phyloP scores from a whole-genome alignment of 2,329 filamentous ascomycete species.

The Nothophoma quercina region DNA sequence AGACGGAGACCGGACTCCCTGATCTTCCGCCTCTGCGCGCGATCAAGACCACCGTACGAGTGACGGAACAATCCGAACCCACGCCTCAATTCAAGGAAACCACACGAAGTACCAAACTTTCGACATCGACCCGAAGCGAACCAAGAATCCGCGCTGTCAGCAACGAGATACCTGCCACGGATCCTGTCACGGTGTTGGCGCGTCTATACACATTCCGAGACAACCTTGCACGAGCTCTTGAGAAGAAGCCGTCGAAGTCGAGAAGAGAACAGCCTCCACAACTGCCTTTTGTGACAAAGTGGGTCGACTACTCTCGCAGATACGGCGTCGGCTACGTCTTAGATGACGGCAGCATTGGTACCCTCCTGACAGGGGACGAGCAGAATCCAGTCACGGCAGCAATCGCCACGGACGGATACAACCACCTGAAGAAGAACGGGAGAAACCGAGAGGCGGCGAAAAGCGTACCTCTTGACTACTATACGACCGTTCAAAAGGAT shows the following conservation, averaged over 20 bases:
- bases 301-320: conserved; percentile 90
- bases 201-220: conserved; percentile 55
- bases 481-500: conserved; percentile 71
- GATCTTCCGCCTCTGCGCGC: conserved; percentile 38
- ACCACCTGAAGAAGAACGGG: conserved; percentile 74
- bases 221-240: conserved; percentile 55
- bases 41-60: conserved; percentile 27
- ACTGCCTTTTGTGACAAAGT: conserved; percentile 71
- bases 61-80: conserved; percentile 29
- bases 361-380: conserved; percentile 60
- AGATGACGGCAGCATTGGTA: conserved; percentile 81
- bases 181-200: conserved; percentile 55
- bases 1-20: conserved; percentile 30
- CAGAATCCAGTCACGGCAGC: conserved; percentile 71
- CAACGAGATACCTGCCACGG: conserved; percentile 47
- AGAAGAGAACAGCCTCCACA: conserved; percentile 59
- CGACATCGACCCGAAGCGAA: conserved; percentile 27
- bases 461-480: conserved; percentile 68
- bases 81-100: conserved; percentile 12
- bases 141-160: conserved; percentile 35
- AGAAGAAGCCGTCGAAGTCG: conserved; percentile 46
- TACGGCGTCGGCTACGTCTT: conserved; percentile 85
- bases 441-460: conserved; percentile 58
- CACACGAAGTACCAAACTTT: conserved; percentile 21
- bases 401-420: conserved; percentile 74